These are phyloP conservation scores for Bonia amplexicaulis DNA, from an alignment of 176 grass and related monocot genomes.

Conservation along the genomic window DNA sequence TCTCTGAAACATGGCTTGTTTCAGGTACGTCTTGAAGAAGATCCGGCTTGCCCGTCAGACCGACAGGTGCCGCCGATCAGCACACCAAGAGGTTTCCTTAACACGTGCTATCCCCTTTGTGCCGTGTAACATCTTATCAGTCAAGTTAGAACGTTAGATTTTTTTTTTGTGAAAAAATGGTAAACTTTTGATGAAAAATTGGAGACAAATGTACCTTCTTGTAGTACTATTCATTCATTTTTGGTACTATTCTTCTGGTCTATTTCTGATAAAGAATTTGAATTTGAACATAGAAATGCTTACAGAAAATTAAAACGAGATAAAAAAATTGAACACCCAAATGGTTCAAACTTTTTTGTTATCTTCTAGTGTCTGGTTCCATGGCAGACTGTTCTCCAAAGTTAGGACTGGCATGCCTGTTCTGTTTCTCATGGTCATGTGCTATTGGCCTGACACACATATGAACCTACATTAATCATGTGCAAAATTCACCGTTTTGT, in stretches of 20 bases:
- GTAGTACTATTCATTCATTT: background rate
- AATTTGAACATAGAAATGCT: background rate
- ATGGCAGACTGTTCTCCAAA: background rate
- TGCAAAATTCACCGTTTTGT: background rate
- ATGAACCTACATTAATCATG: background rate
- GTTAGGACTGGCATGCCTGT: background rate
- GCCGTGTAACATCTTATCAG: background rate
- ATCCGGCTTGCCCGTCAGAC: conserved; percentile 90
- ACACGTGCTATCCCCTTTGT: background rate
- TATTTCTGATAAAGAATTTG: background rate
- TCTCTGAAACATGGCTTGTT: background rate
- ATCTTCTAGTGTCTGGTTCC: background rate
- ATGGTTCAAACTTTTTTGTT: background rate
- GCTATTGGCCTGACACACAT: background rate
- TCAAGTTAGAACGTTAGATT: background rate
- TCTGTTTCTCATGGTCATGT: background rate
- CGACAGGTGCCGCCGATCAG: conserved; percentile 66
- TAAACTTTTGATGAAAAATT: background rate
- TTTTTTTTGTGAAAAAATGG: background rate
- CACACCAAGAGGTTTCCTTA: conserved; percentile 65
- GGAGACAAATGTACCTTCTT: background rate
- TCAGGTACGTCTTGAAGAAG: conserved; percentile 94
- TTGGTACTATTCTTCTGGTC: background rate
- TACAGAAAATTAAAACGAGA: background rate
- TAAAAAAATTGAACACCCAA: background rate